These are phyloP conservation scores for Linum tenue DNA, from an alignment of 345 rosid species.

Conservation along the genomic window DNA sequence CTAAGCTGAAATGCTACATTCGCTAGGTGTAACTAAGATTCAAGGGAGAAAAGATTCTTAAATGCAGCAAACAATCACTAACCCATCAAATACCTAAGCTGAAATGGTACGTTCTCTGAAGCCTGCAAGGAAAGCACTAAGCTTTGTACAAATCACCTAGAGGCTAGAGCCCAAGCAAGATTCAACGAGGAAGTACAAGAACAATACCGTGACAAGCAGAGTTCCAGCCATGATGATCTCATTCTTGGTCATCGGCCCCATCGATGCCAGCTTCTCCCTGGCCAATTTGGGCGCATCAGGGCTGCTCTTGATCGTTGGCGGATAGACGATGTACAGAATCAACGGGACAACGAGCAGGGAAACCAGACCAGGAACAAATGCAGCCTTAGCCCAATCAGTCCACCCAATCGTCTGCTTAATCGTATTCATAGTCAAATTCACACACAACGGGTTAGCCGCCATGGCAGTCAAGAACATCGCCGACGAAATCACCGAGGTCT, in stretches of 20 bases:
- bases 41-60: no score
- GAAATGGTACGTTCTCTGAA: no score
- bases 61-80: no score
- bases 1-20: no score
- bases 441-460: constrained; percentile 99
- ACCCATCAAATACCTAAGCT: no score
- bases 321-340: constrained; percentile 70
- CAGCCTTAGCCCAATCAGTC: constrained; percentile 99
- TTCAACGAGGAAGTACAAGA: not conserved
- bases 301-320: constrained; percentile 83
- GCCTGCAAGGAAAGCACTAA: no score
- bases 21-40: no score
- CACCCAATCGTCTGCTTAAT: constrained; percentile 82
- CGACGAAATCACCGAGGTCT: constrained; percentile 89
- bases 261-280: constrained; percentile 67
- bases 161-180: not conserved
- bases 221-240: constrained; percentile 93
- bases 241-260: constrained; percentile 92
- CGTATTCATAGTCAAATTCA: constrained; percentile 62
- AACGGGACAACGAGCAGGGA: constrained; percentile 82
- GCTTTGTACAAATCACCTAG: not conserved
- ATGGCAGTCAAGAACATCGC: constrained; percentile 97
- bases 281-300: constrained; percentile 98
- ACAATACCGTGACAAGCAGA: constrained; percentile 79
- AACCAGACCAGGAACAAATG: constrained; percentile 79